Evolutionary conservation across 768 basidiomycete species (phyloP), one percentile per base, ranked within the genome.

Genomic region (Pleurotus cornucopiae): DNA sequence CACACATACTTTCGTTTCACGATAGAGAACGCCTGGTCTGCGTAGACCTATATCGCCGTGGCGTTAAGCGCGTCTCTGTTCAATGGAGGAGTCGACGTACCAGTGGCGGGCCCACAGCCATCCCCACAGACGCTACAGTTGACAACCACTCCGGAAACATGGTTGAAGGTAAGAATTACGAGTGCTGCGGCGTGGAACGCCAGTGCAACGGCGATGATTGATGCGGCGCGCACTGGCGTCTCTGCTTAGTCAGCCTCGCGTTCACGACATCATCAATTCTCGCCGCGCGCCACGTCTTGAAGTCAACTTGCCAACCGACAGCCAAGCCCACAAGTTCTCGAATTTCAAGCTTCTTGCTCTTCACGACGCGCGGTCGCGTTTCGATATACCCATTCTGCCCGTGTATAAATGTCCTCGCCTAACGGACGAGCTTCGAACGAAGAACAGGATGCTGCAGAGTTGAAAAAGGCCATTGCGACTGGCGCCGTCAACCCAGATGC

Each of bases 101-200:
- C 55, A 94, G 75, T 13, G 91, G 89, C 20, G 91, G 89, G 5
- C 87, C 91, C 16, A 92, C 73, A 21, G 90, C 91, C 91, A 93
- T 93, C 38, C 88, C 89, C 44, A 88, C 65, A 11, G 89, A 89
- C 9, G 88, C 86, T 6, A 75, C 60, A 9, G 76, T 81, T 13
- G 86, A 81, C n/a, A 91, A 56, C 90, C 89, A 92, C 11, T 34
- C 30, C 7, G 30, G 30, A 62, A 78, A 67, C 51, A 53, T 53
- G 51, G 38, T 18, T 16, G 6, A 26, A 37, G 41, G 23, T 12
- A 16, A 37, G 51, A 14, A 34, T 34, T 25, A 5, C 23, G 18
- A 23, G 39, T 12, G 51, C 38, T 41, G 39, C 39, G 41, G n/a
- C n/a, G 9, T 21, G 41, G n/a, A 44, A 44, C n/a, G 30, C 30